phyloP scores from a whole-genome alignment of 768 basidiomycete species.

The Cystofilobasidium macerans region DNA sequence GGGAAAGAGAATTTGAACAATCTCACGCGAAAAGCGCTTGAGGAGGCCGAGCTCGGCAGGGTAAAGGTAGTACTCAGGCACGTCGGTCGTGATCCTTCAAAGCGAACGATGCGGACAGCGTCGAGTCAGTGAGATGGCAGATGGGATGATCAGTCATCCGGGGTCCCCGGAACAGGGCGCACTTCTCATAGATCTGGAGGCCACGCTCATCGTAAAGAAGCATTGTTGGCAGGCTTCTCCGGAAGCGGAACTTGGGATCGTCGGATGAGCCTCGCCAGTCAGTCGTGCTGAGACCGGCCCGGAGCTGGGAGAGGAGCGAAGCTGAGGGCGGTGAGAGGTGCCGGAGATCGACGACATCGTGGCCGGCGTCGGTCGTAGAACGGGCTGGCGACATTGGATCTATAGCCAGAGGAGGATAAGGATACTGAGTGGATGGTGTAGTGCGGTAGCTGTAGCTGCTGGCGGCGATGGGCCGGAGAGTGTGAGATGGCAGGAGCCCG shows the following conservation, averaged over 20 bases:
- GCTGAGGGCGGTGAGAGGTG: constrained; percentile 17
- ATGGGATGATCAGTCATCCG: not conserved
- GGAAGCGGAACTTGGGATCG: constrained; percentile 34
- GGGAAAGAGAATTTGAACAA: constrained; percentile 42
- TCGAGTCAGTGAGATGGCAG: too few relatives aligned
- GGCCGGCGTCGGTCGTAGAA: not conserved
- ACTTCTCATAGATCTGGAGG: constrained; percentile 67
- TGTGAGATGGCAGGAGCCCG: too few relatives aligned
- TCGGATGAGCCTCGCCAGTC: constrained; percentile 5
- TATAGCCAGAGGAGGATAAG: not conserved
- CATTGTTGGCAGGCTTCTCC: constrained; percentile 64
- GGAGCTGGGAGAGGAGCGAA: constrained; percentile 19
- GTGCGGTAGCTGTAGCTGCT: not conserved
- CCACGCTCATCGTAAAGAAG: constrained; percentile 80
- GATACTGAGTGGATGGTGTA: too few relatives aligned
- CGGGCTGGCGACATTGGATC: not conserved
- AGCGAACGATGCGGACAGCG: not conserved
- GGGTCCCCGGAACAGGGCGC: not conserved
- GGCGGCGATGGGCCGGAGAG: too few relatives aligned
- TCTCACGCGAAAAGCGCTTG: constrained; percentile 57
- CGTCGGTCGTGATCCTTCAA: constrained; percentile 34
- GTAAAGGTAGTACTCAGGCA: constrained; percentile 68
- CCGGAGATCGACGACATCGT: constrained; percentile 19
- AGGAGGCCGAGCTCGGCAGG: constrained; percentile 77
- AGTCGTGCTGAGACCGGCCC: not conserved